These are phyloP conservation scores for Lasiosphaeria ovina DNA, from an alignment of 495 filamentous ascomycete genomes.

Conservation along the genomic window DNA sequence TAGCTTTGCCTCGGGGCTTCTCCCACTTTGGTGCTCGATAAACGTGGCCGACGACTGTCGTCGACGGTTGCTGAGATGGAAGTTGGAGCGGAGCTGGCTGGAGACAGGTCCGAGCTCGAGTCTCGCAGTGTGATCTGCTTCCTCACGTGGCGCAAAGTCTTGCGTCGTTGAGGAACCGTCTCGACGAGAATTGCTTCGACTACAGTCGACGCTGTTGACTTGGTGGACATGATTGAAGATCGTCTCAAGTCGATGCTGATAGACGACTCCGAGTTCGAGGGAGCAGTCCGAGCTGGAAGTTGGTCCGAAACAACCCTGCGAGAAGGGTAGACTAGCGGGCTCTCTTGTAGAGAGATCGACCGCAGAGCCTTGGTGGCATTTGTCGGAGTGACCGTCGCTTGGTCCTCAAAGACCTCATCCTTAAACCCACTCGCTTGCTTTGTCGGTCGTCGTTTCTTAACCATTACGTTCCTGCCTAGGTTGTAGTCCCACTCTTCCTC, in stretches of 20 bases:
- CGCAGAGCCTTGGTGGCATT: slow-evolving; percentile 50
- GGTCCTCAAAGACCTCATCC: slow-evolving; percentile 46
- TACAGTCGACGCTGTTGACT: slow-evolving; percentile 60
- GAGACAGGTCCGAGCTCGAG: slow-evolving; percentile 54
- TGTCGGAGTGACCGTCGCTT: slow-evolving; percentile 44
- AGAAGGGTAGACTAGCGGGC: slow-evolving; percentile 40
- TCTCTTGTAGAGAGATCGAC: slow-evolving; percentile 48
- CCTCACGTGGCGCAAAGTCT: slow-evolving; percentile 66
- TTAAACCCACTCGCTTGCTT: slow-evolving; percentile 29
- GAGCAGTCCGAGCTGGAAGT: slow-evolving; percentile 22
- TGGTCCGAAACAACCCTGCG: slow-evolving; percentile 34
- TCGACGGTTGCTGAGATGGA: slow-evolving; percentile 30
- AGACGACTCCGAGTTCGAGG: slow-evolving; percentile 43
- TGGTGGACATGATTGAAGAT: slow-evolving; percentile 61
- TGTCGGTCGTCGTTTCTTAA: slow-evolving; percentile 48
- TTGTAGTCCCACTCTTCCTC: slow-evolving; percentile 56
- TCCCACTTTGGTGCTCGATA: slow-evolving; percentile 18
- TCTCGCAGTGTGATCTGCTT: slow-evolving; percentile 55
- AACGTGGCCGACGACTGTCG: slow-evolving; percentile 24
- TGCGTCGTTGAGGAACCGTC: slow-evolving; percentile 51
- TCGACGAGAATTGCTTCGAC: slow-evolving; percentile 72
- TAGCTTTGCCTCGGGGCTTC: slow-evolving; percentile 55
- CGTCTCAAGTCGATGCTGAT: slow-evolving; percentile 47
- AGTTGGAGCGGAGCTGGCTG: slow-evolving; percentile 44
- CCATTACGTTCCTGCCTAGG: slow-evolving; percentile 55